phyloP scores from a whole-genome alignment of 1,284 basidiomycete genomes.

The Boletus smithii region DNA sequence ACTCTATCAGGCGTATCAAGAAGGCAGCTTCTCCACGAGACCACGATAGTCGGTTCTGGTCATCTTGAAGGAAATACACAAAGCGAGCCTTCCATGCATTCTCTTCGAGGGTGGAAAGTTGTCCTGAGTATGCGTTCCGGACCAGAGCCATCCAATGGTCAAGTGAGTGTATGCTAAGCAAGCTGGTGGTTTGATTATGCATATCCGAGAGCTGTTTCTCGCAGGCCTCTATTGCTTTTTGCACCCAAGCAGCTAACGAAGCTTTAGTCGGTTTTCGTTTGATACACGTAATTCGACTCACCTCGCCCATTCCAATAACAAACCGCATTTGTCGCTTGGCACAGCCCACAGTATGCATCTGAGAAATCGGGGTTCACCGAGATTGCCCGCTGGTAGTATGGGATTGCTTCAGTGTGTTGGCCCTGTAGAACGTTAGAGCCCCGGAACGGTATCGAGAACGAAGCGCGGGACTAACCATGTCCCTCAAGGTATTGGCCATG shows the following conservation, averaged over 20 bases:
- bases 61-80: constrained; percentile 35
- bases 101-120: constrained; percentile 30
- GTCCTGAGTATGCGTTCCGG: constrained; percentile 29
- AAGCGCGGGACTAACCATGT: constrained; percentile 35
- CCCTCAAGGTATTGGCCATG: constrained; percentile 58
- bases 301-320: constrained; percentile 57
- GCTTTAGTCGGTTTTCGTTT: constrained; percentile 19
- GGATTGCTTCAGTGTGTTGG: constrained; percentile 49
- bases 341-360: constrained; percentile 57
- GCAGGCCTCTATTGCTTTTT: constrained; percentile 44
- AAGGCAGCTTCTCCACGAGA: constrained; percentile 49
- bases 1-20: constrained; percentile 52
- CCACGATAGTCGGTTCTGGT: constrained; percentile 26
- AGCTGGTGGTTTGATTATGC: constrained; percentile 39
- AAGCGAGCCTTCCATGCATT: constrained; percentile 41
- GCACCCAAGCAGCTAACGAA: constrained; percentile 43
- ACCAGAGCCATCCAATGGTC: constrained; percentile 49
- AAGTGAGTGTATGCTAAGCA: constrained; percentile 36
- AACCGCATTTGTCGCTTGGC: constrained; percentile 50
- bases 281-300: constrained; percentile 13
- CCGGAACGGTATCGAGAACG: not conserved
- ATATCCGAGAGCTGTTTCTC: constrained; percentile 46
- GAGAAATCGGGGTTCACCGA: constrained; percentile 51
- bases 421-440: constrained; percentile 34
- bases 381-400: constrained; percentile 54